Percentiles rank a stretch among this genome's conserved stretches.
These are phyloP conservation scores for Psophocarpus tetragonolobus DNA, from an alignment of 306 rosid genomes.

Conservation along the genomic window DNA sequence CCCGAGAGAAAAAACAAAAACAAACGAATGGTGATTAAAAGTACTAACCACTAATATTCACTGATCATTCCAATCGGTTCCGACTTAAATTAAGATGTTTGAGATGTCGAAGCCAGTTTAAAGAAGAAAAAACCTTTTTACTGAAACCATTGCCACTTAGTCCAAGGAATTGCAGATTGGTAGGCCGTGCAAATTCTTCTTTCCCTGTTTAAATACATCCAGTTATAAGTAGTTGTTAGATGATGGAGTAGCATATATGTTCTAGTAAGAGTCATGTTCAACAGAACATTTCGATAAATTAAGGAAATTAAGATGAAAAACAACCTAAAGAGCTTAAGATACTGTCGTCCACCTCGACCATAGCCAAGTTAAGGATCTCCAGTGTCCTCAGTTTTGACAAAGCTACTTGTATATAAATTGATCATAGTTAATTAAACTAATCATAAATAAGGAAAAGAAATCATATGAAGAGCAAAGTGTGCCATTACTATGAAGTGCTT, in stretches of 20 bases:
- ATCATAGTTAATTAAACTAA: neutral
- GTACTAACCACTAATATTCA: neutral
- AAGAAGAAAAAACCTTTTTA: neutral
- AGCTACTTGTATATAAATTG: neutral
- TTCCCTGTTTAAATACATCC: neutral
- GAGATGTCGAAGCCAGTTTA: neutral
- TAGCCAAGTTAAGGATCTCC: neutral
- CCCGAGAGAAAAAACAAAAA: neutral
- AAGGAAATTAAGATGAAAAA: neutral
- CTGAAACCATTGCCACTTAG: neutral
- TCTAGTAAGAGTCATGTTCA: neutral
- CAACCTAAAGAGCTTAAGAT: neutral
- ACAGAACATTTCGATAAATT: neutral
- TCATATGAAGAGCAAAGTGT: neutral
- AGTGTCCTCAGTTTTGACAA: neutral
- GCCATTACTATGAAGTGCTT: slow-evolving; percentile 5
- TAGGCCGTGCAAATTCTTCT: neutral
- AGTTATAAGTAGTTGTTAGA: neutral
- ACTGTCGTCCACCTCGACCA: neutral
- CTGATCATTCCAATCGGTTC: neutral
- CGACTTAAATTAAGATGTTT: neutral
- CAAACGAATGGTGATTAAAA: neutral
- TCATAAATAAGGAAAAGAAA: neutral
- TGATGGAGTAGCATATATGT: neutral
- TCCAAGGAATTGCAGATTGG: neutral